These are phyloP conservation scores for Pyrenochaeta sp. DNA, from an alignment of 2,329 filamentous ascomycete species.

Conservation along the genomic window DNA sequence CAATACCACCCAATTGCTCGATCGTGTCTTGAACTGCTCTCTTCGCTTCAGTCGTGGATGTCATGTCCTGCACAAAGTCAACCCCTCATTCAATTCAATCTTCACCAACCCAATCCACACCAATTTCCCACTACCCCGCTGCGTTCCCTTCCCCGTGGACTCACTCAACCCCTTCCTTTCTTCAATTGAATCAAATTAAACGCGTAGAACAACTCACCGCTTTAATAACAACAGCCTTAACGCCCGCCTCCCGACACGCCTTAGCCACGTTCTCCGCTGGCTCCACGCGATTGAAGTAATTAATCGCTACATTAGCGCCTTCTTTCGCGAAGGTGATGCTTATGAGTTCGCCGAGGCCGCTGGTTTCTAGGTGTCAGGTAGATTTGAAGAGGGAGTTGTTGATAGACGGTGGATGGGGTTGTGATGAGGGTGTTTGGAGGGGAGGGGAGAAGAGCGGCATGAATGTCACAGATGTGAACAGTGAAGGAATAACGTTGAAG, in stretches of 20 bases:
- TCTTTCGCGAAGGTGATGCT: conserved; percentile 72
- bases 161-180: neutral
- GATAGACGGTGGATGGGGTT: too few relatives aligned
- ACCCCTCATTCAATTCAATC: too few relatives aligned
- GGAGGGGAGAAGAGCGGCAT: neutral
- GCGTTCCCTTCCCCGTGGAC: too few relatives aligned
- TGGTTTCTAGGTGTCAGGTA: conserved; percentile 31
- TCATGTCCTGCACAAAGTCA: conserved; percentile 63
- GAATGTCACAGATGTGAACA: too few relatives aligned
- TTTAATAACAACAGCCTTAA: conserved; percentile 65
- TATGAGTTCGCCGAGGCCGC: conserved; percentile 76
- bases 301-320: conserved; percentile 75
- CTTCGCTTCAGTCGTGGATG: conserved; percentile 65
- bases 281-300: conserved; percentile 71
- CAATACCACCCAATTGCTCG: conserved; percentile 71
- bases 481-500: too few relatives aligned
- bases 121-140: too few relatives aligned
- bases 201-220: conserved; percentile 57
- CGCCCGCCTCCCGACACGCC: conserved; percentile 62
- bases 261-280: conserved; percentile 67
- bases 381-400: neutral
- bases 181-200: neutral
- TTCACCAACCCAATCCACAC: neutral
- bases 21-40: conserved; percentile 68
- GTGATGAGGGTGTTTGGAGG: neutral